A percentile compares a stretch with the other conserved stretches of the same genome.
These are phyloP conservation scores for Alternaria alternata DNA, from an alignment of 2,329 filamentous ascomycete species.

Conservation along the genomic window DNA sequence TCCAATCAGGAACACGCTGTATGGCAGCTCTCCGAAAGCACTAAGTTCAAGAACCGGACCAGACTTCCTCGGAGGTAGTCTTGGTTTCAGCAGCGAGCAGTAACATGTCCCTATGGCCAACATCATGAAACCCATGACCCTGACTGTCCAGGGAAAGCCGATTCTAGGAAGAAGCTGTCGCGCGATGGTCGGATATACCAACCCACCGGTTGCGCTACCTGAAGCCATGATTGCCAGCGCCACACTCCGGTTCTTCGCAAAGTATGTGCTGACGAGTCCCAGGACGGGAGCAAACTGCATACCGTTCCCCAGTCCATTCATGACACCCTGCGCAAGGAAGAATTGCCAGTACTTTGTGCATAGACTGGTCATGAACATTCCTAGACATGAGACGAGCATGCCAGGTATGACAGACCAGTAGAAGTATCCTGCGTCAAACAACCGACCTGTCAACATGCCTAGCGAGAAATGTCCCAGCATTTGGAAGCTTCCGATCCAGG, in stretches of 20 bases:
- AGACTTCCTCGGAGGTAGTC: slow-evolving; percentile 54
- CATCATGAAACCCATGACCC: slow-evolving; percentile 68
- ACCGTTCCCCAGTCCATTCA: slow-evolving; percentile 46
- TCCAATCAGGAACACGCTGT: slow-evolving; percentile 48
- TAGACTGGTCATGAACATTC: slow-evolving; percentile 62
- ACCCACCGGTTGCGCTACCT: slow-evolving; percentile 68
- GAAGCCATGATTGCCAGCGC: slow-evolving; percentile 68
- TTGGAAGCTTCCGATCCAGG: slow-evolving; percentile 62
- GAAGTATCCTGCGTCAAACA: slow-evolving; percentile 62
- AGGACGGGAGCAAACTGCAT: slow-evolving; percentile 47
- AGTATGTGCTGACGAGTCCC: slow-evolving; percentile 61
- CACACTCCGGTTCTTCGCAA: slow-evolving; percentile 64
- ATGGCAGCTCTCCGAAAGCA: slow-evolving; percentile 54
- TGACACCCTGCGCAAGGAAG: slow-evolving; percentile 48
- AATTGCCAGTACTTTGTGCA: slow-evolving; percentile 60
- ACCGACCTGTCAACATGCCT: slow-evolving; percentile 60
- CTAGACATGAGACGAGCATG: slow-evolving; percentile 54
- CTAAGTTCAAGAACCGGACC: slow-evolving; percentile 54
- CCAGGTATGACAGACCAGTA: slow-evolving; percentile 55
- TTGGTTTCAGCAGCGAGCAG: slow-evolving; percentile 50
- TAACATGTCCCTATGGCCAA: slow-evolving; percentile 53
- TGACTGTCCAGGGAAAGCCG: slow-evolving; percentile 72
- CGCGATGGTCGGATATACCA: slow-evolving; percentile 68
- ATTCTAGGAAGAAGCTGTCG: slow-evolving; percentile 64
- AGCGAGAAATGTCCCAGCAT: slow-evolving; percentile 61